A percentile compares a stretch with the other conserved stretches of the same genome.
These are phyloP conservation scores for Blastobotrys terrestris DNA, from an alignment of 805 yeast genomes.

Conservation along the genomic window DNA sequence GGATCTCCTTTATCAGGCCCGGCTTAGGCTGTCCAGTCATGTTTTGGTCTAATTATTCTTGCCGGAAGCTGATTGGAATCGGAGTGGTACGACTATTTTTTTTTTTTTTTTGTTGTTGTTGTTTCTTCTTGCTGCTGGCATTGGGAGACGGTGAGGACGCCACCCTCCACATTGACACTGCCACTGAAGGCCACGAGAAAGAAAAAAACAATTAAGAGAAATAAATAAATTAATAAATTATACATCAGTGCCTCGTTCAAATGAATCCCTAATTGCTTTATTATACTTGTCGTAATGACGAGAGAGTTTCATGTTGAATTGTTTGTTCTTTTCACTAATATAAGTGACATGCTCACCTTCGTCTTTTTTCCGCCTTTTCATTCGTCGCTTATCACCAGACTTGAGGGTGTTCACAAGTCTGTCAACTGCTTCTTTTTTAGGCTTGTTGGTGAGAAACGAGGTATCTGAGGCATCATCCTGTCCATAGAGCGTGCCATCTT, in stretches of 20 bases:
- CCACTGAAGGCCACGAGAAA: background rate
- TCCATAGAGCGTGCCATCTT: slow-evolving; percentile 12
- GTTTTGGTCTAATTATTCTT: too few relatives aligned
- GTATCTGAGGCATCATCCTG: slow-evolving; percentile 21
- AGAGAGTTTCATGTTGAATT: slow-evolving; percentile 62
- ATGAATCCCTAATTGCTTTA: slow-evolving; percentile 30
- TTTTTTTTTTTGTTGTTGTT: too few relatives aligned
- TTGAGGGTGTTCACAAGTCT: slow-evolving; percentile 25
- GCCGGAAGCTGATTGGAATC: too few relatives aligned
- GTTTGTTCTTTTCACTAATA: slow-evolving; percentile 65
- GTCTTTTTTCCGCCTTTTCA: slow-evolving; percentile 29
- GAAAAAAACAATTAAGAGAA: background rate
- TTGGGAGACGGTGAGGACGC: background rate
- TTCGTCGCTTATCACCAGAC: slow-evolving; percentile 35
- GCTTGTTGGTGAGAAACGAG: slow-evolving; percentile 26
- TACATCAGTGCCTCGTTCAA: slow-evolving; percentile 34
- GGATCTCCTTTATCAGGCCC: background rate
- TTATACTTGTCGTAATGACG: slow-evolving; percentile 47
- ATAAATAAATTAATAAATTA: background rate
- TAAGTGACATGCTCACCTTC: slow-evolving; percentile 35
- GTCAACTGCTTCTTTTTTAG: slow-evolving; percentile 33
- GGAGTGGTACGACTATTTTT: too few relatives aligned
- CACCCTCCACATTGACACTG: background rate
- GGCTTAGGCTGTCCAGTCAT: background rate
- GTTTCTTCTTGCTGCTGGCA: background rate